Conservation (phyloP, 2,329 filamentous ascomycete genomes). For the Dendryphion nanum region DNA sequence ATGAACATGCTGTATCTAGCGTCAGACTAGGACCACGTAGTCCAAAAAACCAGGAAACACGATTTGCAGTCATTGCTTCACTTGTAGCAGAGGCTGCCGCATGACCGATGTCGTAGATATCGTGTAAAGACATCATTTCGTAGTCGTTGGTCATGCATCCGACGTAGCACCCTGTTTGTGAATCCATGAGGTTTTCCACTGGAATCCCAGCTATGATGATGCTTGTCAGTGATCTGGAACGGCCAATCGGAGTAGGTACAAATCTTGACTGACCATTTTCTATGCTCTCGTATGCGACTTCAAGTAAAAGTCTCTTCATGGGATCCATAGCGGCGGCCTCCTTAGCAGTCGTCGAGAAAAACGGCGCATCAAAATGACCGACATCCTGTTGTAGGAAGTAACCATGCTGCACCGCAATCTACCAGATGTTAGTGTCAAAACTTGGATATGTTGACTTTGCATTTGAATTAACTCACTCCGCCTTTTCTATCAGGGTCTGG, state of each 20-base stretch:
- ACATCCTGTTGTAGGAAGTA: constrained; percentile 1
- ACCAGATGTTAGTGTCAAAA: background rate
- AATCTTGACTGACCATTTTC: constrained; percentile 13
- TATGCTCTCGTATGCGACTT: constrained; percentile 14
- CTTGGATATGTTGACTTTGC: background rate
- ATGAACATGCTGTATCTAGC: constrained; percentile 20
- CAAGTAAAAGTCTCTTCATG: constrained; percentile 13
- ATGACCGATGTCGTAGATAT: background rate
- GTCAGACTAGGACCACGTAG: constrained; percentile 13
- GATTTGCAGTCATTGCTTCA: constrained; percentile 4
- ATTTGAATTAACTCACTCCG: background rate
- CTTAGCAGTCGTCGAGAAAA: constrained; percentile 7
- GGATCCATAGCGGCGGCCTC: constrained; percentile 16
- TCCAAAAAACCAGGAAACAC: constrained; percentile 16
- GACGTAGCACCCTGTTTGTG: constrained; percentile 1
- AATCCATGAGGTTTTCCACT: constrained; percentile 3
- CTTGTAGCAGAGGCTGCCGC: constrained; percentile 1
- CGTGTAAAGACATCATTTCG: constrained; percentile 2
- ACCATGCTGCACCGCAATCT: constrained; percentile 1
- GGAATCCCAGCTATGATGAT: constrained; percentile 7
- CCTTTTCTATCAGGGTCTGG: background rate
- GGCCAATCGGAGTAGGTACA: background rate
- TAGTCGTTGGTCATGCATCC: constrained; percentile 6
- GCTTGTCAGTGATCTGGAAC: background rate
- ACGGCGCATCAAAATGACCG: constrained; percentile 9